These are phyloP conservation scores for Lactifluus pinguis DNA, from an alignment of 768 basidiomycete genomes.

Conservation along the genomic window DNA sequence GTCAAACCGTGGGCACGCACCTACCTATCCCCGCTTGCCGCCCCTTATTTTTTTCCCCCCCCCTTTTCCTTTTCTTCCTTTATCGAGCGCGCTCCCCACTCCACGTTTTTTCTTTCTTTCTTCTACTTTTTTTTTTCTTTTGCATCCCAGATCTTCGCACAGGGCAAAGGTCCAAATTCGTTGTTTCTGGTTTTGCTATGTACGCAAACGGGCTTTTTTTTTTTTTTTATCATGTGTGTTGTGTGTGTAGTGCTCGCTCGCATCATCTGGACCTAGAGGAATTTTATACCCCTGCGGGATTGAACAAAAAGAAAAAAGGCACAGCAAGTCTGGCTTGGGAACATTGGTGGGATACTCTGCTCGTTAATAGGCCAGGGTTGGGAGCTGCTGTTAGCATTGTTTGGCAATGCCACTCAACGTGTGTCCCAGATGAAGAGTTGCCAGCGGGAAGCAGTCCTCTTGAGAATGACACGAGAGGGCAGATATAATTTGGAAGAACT, in stretches of 20 bases:
- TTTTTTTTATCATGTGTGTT: not conserved
- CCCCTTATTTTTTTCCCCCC: not conserved
- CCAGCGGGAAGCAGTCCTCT: no score
- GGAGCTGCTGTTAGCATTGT: no score
- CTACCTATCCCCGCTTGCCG: not conserved
- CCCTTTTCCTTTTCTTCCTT: not conserved
- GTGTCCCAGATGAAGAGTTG: not conserved
- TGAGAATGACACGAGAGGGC: no score
- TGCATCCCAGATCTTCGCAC: not conserved
- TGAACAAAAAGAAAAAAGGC: not conserved
- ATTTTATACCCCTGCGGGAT: constrained; percentile 1
- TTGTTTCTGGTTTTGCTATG: not conserved
- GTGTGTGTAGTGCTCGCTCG: constrained; percentile 1
- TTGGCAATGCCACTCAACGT: no score
- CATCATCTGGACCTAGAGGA: constrained; percentile 5
- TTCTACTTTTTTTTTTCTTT: not conserved
- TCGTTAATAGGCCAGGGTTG: no score
- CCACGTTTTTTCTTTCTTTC: not conserved
- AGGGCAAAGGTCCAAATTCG: not conserved
- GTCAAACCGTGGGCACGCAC: not conserved
- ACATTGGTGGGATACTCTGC: no score
- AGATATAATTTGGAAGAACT: no score
- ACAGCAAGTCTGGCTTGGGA: not conserved
- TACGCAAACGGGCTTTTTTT: not conserved
- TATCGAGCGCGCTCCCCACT: not conserved